Percentiles rank a stretch among this genome's conserved stretches.
phyloP scores from a whole-genome alignment of 306 rosid genomes.

The Rubus idaeus region DNA sequence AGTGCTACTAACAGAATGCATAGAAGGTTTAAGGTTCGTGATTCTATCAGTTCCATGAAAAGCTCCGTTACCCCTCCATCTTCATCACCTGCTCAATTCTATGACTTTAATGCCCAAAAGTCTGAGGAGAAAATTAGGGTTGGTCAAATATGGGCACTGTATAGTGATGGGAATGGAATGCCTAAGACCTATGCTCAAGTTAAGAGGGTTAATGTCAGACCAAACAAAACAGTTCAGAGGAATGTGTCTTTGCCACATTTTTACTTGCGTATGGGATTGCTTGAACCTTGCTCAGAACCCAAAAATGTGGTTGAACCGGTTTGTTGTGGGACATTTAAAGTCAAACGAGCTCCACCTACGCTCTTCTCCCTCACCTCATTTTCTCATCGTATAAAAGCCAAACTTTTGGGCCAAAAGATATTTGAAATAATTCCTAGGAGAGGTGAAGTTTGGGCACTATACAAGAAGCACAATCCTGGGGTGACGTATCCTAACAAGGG shows the following conservation, averaged over 20 bases:
- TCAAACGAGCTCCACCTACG: conserved; percentile 26
- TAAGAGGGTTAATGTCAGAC: conserved; percentile 23
- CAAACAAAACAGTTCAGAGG: conserved; percentile 33
- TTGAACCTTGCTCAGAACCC: conserved; percentile 39
- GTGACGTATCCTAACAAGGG: conserved; percentile 23
- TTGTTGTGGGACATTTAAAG: conserved; percentile 53
- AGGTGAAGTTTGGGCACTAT: conserved; percentile 70
- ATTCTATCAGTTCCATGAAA: conserved; percentile 7
- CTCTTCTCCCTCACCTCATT: conserved; percentile 34
- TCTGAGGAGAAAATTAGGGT: conserved; percentile 43
- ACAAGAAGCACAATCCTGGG: conserved; percentile 40
- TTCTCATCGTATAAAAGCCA: conserved; percentile 47
- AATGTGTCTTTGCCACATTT: conserved; percentile 35
- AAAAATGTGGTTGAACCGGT: conserved; percentile 21
- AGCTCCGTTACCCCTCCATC: conserved; percentile 19
- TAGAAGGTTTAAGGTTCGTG: not conserved
- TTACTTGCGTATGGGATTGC: conserved; percentile 41
- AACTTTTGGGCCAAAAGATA: conserved; percentile 22
- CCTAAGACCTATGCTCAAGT: conserved; percentile 49
- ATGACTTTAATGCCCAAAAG: conserved; percentile 37
- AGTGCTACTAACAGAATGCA: not conserved
- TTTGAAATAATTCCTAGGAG: conserved; percentile 57
- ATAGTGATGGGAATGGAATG: conserved; percentile 43
- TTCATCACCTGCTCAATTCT: conserved; percentile 15
- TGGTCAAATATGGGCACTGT: conserved; percentile 72